Conservation (phyloP, 1,284 basidiomycete species). For the Apiotrichum mycotoxinovorans region DNA sequence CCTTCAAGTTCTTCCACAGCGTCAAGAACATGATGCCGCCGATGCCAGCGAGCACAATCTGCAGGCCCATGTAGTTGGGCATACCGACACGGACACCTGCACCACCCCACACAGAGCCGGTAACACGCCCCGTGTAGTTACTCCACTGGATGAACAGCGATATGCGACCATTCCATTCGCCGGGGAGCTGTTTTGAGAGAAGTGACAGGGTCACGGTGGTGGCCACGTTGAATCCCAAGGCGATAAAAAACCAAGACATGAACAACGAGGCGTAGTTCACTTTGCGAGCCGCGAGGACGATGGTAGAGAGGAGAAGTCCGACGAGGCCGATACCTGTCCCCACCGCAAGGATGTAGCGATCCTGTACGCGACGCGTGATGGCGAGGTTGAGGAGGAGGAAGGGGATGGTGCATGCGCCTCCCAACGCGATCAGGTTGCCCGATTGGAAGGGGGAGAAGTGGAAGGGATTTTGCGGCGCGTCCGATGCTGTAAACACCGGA, state of each 20-base stretch:
- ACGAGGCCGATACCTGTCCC: slow-evolving; percentile 2
- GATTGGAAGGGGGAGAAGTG: slow-evolving; percentile 14
- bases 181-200: slow-evolving; percentile 11
- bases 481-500: slow-evolving; percentile 9
- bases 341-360: slow-evolving; percentile 10
- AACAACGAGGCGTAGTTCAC: slow-evolving; percentile 9
- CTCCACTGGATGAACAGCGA: slow-evolving; percentile 9
- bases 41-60: slow-evolving; percentile 3
- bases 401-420: slow-evolving; percentile 10
- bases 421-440: slow-evolving; percentile 12
- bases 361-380: slow-evolving; percentile 7
- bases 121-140: slow-evolving; percentile 10
- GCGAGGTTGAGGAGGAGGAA: slow-evolving; percentile 11
- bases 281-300: not conserved
- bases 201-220: slow-evolving; percentile 9
- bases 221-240: slow-evolving; percentile 11
- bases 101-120: slow-evolving; percentile 13
- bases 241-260: slow-evolving; percentile 9
- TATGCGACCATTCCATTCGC: slow-evolving; percentile 9
- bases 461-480: slow-evolving; percentile 10
- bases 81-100: slow-evolving; percentile 15
- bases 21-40: slow-evolving; percentile 6
- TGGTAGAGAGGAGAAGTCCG: slow-evolving; percentile 1
- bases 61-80: slow-evolving; percentile 1
- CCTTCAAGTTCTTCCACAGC: slow-evolving; percentile 10